Base-by-base conservation (phyloP, 2,329 filamentous ascomycete species). In the Colletotrichum lupini region DNA sequence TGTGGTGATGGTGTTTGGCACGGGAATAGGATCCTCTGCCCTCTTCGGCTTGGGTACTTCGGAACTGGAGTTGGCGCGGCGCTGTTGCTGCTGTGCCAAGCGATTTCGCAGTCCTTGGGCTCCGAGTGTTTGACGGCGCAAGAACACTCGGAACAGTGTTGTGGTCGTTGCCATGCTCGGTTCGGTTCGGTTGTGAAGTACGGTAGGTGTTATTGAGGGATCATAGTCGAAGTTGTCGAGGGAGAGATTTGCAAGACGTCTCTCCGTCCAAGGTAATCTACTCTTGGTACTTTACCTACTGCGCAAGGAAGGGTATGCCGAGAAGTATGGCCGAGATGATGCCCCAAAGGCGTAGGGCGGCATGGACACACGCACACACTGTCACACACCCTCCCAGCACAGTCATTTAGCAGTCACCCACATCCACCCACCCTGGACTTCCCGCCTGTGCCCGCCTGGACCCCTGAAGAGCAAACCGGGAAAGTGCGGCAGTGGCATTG, bases 1-100 rank as follows among this genome's bases (percentile, higher is more conserved):
- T 12, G 81, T 79, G 58, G 85, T 78, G 26, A 86, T 81, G 28
- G 83, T 84, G 75, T 83, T 84, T 7, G 84, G 82, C 5, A 84
- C 81, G 3, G 86, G 85, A 60, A 87, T 84, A 26, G 85, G 80
- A 60, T 81, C 79, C 35, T 80, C 78, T 16, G 73, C 65, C 42
- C 73, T 66, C 72, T 74, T 73, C 60, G 57, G 74, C 58, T 68
- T 69, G 42, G 74, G 35, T n/a, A 61, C 42, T 42, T 75, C 66
- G 58, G 80, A 79, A 59, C 79, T 77, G 66, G 75, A 80, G 61
- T 79, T 77, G 66, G 75, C 67, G 56, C 80, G 78, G 8, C 78
- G 77, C 65, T 80, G 78, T 1, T 76, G 78, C 46, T 53, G 58
- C 26, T 65, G 66, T 68, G 73, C 28, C 22, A 72, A 30, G 42